Evolutionary conservation across 305 asterid genomes (phyloP).

Genomic region (Fraxinus nigra): DNA sequence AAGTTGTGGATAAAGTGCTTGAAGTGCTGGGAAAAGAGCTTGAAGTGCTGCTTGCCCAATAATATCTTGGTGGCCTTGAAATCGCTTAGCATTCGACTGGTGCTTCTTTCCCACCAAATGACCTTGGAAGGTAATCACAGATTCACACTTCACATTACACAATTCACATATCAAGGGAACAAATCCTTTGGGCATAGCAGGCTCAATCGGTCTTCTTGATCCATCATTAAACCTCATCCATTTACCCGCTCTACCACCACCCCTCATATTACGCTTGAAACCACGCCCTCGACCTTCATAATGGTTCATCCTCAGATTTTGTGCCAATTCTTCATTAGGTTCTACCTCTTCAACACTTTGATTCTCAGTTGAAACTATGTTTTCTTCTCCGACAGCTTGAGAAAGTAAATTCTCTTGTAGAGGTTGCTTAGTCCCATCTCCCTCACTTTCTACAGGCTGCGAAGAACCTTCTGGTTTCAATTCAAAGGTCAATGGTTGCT

Average conservation of each 20-base stretch:
- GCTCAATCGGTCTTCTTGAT: constrained; percentile 30
- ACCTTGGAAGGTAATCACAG: constrained; percentile 52
- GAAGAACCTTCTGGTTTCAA: constrained; percentile 29
- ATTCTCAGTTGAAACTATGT: constrained; percentile 28
- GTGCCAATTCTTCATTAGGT: constrained; percentile 28
- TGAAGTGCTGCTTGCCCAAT: constrained; percentile 46
- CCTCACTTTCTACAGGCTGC: constrained; percentile 31
- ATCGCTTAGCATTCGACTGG: constrained; percentile 48
- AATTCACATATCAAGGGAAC: constrained; percentile 61
- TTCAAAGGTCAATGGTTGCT: constrained; percentile 29
- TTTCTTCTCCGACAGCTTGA: constrained; percentile 30
- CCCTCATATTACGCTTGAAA: constrained; percentile 40
- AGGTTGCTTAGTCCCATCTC: constrained; percentile 18
- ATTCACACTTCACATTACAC: constrained; percentile 56
- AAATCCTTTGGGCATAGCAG: constrained; percentile 47
- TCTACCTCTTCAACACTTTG: constrained; percentile 28
- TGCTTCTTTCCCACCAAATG: constrained; percentile 69
- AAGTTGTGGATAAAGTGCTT: constrained; percentile 35
- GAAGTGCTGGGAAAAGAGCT: constrained; percentile 43
- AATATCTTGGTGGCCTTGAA: constrained; percentile 39
- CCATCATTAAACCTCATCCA: constrained; percentile 32
- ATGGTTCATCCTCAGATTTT: constrained; percentile 17
- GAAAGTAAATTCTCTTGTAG: constrained; percentile 30
- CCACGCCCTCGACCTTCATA: constrained; percentile 33
- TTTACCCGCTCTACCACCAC: constrained; percentile 43